phyloP scores from a whole-genome alignment of 768 basidiomycete genomes.

The Leucocoprinus sp. region DNA sequence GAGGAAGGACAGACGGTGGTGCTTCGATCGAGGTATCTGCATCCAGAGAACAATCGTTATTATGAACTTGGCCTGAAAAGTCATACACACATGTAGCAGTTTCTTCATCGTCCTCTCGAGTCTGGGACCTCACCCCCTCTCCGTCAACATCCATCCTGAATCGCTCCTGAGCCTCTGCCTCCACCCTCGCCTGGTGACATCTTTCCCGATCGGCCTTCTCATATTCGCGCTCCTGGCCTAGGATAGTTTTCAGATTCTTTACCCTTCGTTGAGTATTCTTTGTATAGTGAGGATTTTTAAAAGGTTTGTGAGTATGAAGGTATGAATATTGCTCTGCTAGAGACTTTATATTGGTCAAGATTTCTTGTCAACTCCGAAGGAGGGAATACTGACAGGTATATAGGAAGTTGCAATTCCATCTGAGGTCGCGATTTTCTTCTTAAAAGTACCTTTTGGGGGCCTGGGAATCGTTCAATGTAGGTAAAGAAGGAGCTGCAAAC shows the following conservation, averaged over 20 bases:
- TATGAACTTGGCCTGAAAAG: too few species aligned
- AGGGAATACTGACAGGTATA: slow-evolving; percentile 27
- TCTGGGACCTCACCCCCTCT: slow-evolving; percentile 11
- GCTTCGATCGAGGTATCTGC: slow-evolving; percentile 78
- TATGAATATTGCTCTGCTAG: slow-evolving; percentile 71
- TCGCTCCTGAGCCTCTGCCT: slow-evolving; percentile 16
- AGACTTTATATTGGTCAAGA: slow-evolving; percentile 32
- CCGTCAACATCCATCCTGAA: slow-evolving; percentile 50
- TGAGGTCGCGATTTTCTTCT: slow-evolving; percentile 30
- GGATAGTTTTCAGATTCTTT: slow-evolving; percentile 73
- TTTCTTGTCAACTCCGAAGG: neutral
- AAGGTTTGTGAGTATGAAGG: slow-evolving; percentile 59
- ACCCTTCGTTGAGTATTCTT: slow-evolving; percentile 67
- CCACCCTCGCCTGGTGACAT: slow-evolving; percentile 40
- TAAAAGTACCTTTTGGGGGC: slow-evolving; percentile 37
- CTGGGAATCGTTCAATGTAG: slow-evolving; percentile 16
- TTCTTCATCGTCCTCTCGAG: slow-evolving; percentile 34
- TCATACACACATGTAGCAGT: slow-evolving; percentile 66
- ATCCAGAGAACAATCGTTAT: too few species aligned
- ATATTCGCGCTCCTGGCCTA: slow-evolving; percentile 72
- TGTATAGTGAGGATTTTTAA: slow-evolving; percentile 65
- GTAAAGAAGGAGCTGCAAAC: neutral
- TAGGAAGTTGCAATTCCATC: slow-evolving; percentile 39
- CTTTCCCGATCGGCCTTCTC: slow-evolving; percentile 62
- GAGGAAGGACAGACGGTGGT: slow-evolving; percentile 73